Base-by-base conservation (phyloP, 2,329 filamentous ascomycete genomes). In the Claviceps pusilla region DNA sequence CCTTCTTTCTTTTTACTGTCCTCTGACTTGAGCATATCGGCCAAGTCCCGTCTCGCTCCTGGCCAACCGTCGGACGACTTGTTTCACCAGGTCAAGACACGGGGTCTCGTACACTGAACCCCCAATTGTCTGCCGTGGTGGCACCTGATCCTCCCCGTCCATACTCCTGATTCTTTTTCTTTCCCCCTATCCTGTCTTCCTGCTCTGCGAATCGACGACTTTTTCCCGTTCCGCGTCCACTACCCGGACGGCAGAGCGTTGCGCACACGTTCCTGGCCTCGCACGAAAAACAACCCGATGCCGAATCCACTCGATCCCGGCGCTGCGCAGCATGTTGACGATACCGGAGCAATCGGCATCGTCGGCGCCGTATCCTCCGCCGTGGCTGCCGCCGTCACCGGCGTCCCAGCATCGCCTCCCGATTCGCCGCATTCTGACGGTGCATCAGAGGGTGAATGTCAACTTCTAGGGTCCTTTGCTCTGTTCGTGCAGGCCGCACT, bases 401-500 rank as follows among this genome's bases (percentile, higher is more conserved):
- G 65, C 29, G 53, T 63, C 3, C 53, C 64, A n/a, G 56, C 64
- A 33, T 56, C 65, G 24, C 54, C 63, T 3, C 55, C 64, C 28
- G 57, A 54, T 35, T 59, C 63, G 4, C 57, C 57, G 4, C 35
- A 48, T 9, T 52, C 70, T 53, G 69, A 70, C 53, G 69, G 68
- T 51, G 75, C 76, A 2, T 72, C 79, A 37, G 78, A 77, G 52
- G 87, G 86, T 61, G 88, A 95, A 71, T 98, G 93, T 68, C 79
- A 84, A 59, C 77, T 98, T 10, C 77, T 98, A 2, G 93, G 93
- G 0, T 80, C 90, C 4, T 98, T 97, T 66, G 91, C 93, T 12
- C 78, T 98, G 54, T 65, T 98, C 39, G 86, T 98, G 6, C 93
- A 98, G 73, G 85, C 81, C 47, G 87, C 89, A 1, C 80, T 98